phyloP scores from a whole-genome alignment of 2,329 filamentous ascomycete species.

The Apiospora marii region DNA sequence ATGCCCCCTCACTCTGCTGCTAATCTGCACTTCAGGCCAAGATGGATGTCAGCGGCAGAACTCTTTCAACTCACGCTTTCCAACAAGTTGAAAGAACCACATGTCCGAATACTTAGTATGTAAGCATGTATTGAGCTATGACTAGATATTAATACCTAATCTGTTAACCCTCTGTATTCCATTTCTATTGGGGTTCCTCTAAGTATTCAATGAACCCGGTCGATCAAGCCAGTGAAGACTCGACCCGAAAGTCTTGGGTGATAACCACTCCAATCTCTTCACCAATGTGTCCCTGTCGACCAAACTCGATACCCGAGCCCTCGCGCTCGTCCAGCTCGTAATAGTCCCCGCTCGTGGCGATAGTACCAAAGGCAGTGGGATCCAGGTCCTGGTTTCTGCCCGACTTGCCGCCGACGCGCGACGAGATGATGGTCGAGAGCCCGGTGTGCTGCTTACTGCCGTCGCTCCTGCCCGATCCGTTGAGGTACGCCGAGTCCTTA shows the following conservation, averaged over 20 bases:
- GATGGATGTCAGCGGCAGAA: neutral
- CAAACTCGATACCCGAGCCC: neutral
- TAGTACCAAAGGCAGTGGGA: neutral
- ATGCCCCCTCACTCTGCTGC: neutral
- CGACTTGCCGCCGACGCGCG: neutral
- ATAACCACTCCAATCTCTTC: neutral
- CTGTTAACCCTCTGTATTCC: neutral
- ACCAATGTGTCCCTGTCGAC: neutral
- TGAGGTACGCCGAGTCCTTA: neutral
- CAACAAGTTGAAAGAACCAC: too few species aligned
- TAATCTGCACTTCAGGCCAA: neutral
- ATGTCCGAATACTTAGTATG: too few species aligned
- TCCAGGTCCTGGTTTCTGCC: neutral
- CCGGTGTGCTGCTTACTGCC: constrained; percentile 26
- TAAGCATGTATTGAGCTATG: neutral
- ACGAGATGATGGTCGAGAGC: neutral
- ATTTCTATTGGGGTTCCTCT: neutral
- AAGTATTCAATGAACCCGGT: too few species aligned
- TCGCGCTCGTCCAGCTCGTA: neutral
- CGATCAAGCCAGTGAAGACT: neutral
- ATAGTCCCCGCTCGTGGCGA: neutral
- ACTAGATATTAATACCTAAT: neutral
- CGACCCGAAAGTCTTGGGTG: neutral
- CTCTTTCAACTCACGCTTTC: too few species aligned
- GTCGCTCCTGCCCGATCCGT: constrained; percentile 25